Evolutionary conservation across 176 grass and related monocot genomes (phyloP).

Genomic region (Zoysia pacifica): DNA sequence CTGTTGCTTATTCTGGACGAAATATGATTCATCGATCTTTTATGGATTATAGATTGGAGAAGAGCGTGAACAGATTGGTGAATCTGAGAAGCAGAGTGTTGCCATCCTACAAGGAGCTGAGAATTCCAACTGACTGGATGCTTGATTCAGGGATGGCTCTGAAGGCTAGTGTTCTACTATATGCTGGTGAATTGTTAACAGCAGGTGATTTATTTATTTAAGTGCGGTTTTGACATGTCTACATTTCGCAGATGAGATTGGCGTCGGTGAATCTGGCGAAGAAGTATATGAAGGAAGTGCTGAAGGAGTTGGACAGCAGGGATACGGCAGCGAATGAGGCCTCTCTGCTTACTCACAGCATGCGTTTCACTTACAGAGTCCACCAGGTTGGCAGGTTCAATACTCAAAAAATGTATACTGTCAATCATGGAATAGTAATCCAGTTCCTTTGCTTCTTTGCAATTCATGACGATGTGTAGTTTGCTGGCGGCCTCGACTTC

Average conservation of each 20-base stretch:
- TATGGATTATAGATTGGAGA: constrained; percentile 65
- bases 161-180: constrained; percentile 35
- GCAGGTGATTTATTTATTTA: not conserved
- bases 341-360: constrained; percentile 67
- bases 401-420: too few relatives aligned
- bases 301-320: constrained; percentile 65
- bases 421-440: not conserved
- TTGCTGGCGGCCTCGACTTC: constrained; percentile 39
- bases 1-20: not conserved
- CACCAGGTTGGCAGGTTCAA: constrained; percentile 52
- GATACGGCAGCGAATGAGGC: constrained; percentile 55
- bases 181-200: not conserved
- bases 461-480: constrained; percentile 14
- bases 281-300: constrained; percentile 71
- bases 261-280: constrained; percentile 82
- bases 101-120: constrained; percentile 71
- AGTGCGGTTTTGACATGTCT: not conserved
- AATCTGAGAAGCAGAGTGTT: constrained; percentile 62
- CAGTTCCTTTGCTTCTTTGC: not conserved
- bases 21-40: not conserved
- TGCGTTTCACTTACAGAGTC: constrained; percentile 80
- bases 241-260: constrained; percentile 60
- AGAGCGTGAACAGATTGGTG: constrained; percentile 63
- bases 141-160: constrained; percentile 78
- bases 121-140: constrained; percentile 91